These are phyloP conservation scores for Debaryomycetaceae sp. DNA, from an alignment of 1,139 yeast genomes.

Conservation along the genomic window DNA sequence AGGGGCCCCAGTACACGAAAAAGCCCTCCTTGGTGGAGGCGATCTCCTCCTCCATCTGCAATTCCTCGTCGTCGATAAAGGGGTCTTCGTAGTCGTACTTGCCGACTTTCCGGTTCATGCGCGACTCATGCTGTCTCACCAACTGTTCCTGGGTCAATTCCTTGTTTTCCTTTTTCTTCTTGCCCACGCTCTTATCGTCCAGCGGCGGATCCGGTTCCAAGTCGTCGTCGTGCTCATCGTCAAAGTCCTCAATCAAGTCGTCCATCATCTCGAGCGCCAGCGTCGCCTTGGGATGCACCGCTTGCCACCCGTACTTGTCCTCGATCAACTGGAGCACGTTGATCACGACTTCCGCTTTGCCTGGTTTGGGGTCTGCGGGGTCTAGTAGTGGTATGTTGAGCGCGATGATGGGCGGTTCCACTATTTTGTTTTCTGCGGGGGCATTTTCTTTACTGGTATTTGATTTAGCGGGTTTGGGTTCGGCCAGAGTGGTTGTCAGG, in stretches of 20 bases:
- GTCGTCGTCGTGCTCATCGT: constrained; percentile 47
- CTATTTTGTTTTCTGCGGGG: no score
- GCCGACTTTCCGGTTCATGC: constrained; percentile 62
- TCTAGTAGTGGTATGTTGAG: constrained; percentile 49
- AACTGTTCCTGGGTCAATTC: constrained; percentile 38
- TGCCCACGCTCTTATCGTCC: constrained; percentile 14
- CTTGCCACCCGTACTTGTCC: constrained; percentile 75
- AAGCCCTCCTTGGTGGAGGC: constrained; percentile 93
- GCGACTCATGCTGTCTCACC: constrained; percentile 31
- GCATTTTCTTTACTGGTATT: no score
- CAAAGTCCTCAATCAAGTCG: constrained; percentile 50
- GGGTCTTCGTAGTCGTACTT: constrained; percentile 92
- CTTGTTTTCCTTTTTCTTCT: constrained; percentile 27
- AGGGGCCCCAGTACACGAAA: constrained; percentile 90
- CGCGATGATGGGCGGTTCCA: constrained; percentile 33
- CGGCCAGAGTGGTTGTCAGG: no score
- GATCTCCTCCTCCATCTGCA: constrained; percentile 87
- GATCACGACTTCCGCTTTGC: constrained; percentile 61
- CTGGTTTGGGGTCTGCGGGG: constrained; percentile 43
- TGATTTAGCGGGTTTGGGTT: no score
- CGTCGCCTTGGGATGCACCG: constrained; percentile 58
- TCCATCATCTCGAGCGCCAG: constrained; percentile 52
- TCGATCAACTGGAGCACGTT: constrained; percentile 76
- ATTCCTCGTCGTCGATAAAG: constrained; percentile 89
- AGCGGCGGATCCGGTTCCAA: constrained; percentile 20